These are phyloP conservation scores for Moesziomyces parantarcticus DNA, from an alignment of 1,284 basidiomycete species.

Conservation along the genomic window DNA sequence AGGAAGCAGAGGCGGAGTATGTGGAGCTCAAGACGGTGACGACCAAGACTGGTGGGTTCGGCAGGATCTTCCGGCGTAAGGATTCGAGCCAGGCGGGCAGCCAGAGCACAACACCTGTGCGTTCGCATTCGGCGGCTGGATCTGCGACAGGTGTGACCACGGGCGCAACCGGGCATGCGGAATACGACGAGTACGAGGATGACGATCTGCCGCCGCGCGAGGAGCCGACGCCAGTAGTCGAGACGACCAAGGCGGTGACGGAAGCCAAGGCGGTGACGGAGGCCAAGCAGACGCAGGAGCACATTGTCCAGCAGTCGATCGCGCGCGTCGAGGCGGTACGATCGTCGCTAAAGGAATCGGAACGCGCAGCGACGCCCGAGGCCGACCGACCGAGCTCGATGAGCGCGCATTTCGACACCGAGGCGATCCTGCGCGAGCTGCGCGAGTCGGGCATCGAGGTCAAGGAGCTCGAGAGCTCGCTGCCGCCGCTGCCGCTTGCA, in stretches of 20 bases:
- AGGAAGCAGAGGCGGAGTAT: conserved; percentile 16
- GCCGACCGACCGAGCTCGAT: conserved; percentile 31
- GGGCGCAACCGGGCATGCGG: conserved; percentile 9
- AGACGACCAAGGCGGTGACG: conserved; percentile 6
- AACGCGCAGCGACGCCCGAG: conserved; percentile 40
- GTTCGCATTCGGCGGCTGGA: conserved; percentile 16
- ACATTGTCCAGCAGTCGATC: conserved; percentile 37
- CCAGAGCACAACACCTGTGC: conserved; percentile 14
- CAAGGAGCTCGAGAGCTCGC: conserved; percentile 56
- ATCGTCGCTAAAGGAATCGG: conserved; percentile 23
- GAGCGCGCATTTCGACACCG: conserved; percentile 55
- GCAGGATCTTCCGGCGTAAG: conserved; percentile 55
- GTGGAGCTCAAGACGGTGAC: conserved; percentile 51
- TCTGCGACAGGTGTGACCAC: conserved; percentile 3
- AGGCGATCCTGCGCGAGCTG: conserved; percentile 60
- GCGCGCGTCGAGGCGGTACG: conserved; percentile 37
- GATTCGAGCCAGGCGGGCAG: conserved; percentile 15
- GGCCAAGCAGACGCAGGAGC: conserved; percentile 33
- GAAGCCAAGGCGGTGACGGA: conserved; percentile 23
- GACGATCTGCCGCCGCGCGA: conserved; percentile 57
- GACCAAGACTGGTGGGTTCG: conserved; percentile 56
- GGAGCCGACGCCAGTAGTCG: conserved; percentile 8
- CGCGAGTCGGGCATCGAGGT: conserved; percentile 61
- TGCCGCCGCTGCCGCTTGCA: conserved; percentile 53
- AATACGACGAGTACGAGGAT: conserved; percentile 58